These are phyloP conservation scores for Solanum etuberosum DNA, from an alignment of 257 asterid genomes.

Conservation along the genomic window DNA sequence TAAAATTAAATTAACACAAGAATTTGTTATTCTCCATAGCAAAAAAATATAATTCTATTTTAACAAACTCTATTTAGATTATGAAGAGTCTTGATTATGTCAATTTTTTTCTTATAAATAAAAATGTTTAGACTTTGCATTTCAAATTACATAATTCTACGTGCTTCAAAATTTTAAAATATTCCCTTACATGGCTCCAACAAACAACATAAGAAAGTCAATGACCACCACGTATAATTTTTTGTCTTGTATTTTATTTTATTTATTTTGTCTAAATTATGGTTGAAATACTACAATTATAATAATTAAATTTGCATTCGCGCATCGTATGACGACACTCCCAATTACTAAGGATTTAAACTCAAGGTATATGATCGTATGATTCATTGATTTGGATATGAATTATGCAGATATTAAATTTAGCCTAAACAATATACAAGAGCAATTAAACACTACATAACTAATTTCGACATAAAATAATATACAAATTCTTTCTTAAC, in stretches of 20 bases:
- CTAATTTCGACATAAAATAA: neutral
- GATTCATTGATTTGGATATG: neutral
- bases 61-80: neutral
- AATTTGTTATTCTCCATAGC: neutral
- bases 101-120: neutral
- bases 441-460: no score
- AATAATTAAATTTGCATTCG: neutral
- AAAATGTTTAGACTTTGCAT: neutral
- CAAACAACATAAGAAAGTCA: neutral
- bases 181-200: neutral
- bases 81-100: neutral
- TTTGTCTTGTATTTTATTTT: neutral
- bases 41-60: neutral
- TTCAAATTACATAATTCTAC: neutral
- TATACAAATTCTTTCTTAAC: no score
- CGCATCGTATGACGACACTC: rapidly evolving
- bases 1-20: neutral
- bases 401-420: neutral
- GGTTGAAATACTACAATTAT: neutral
- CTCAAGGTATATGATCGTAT: neutral
- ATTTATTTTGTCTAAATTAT: neutral
- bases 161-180: neutral
- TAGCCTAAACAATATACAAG: no score
- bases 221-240: neutral
- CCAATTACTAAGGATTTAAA: neutral